phyloP scores from a whole-genome alignment of 2,329 filamentous ascomycete genomes.

The Neofusicoccum sp. region DNA sequence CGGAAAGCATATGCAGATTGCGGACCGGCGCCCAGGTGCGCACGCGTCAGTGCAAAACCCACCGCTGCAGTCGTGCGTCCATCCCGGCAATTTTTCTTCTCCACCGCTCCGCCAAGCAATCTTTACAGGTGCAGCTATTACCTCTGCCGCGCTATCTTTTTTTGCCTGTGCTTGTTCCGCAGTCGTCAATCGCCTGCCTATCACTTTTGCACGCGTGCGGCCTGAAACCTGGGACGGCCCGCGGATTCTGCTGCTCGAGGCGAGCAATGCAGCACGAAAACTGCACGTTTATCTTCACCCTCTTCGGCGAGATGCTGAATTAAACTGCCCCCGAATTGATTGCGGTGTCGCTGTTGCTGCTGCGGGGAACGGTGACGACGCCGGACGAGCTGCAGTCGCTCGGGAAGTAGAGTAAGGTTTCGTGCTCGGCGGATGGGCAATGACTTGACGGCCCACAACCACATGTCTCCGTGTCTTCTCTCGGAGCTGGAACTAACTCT shows the following conservation, averaged over 20 bases:
- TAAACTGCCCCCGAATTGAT: not conserved
- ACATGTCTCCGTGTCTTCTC: no score
- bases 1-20: conserved; percentile 5
- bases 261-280: not conserved
- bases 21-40: not conserved
- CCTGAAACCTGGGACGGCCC: conserved; percentile 2
- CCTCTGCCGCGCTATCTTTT: not conserved
- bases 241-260: not conserved
- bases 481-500: no score
- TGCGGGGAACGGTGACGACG: not conserved
- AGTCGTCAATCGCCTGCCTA: not conserved
- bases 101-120: conserved; percentile 1
- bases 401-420: not conserved
- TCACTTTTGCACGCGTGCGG: not conserved
- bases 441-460: not conserved
- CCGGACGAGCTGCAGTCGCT: not conserved
- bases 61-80: not conserved
- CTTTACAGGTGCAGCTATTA: not conserved
- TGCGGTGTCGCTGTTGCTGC: not conserved
- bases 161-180: not conserved
- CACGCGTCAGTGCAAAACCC: not conserved
- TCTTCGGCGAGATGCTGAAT: not conserved
- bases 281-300: conserved; percentile 6
- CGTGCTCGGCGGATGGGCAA: not conserved
- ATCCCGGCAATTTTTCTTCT: not conserved